Evolutionary conservation across 2,329 filamentous ascomycete genomes (phyloP), one percentile per base, ranked within the genome.

Genomic region (Trichoderma breve): DNA sequence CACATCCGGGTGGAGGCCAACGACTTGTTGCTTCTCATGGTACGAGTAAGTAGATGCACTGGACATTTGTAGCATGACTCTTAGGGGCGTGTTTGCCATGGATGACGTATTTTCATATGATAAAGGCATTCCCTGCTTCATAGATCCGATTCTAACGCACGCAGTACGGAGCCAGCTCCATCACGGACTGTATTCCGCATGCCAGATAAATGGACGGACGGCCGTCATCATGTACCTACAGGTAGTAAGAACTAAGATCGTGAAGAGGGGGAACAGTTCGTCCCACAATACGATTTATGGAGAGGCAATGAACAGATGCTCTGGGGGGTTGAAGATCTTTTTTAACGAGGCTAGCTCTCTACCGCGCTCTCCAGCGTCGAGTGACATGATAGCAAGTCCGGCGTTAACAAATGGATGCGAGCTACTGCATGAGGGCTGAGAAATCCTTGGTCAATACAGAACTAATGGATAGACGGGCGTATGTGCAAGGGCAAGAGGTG

Each of bases 211-310:
- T 61, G 36, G 26, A 30, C 11, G 28, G 55, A 36, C 32, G 55
- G 58, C 51, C 55, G 36, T 47, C 26, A 69, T 47, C 28, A 61
- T 28, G 66, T 60, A 60, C 1, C 14, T n/a, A 8, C 11, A 32
- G 12, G 30, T 3, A 47, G 53, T 34, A 9, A 61, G 55, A 69
- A 47, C 66, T 69, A 61, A 60, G 66, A 69, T 69, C 66, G 43
- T 47, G 63, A 60, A 47, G 39, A n/a, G 26, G 11, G 34, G 26
- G 11, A 60, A 26, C 55, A 12, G 55, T 69, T 69, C 55, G 28
- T 34, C 36, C 36, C 39, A 43, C 28, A 60, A 61, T 34, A 30
- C n/a, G 36, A 51, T n/a, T 18, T 32, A 47, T 51, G 55, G 36
- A 34, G 36, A 34, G 55, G 55, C 36, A 51, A 60, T 32, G 3